Evolutionary conservation across 2,329 filamentous ascomycete genomes (phyloP).

Genomic region (Xylariales sp.): DNA sequence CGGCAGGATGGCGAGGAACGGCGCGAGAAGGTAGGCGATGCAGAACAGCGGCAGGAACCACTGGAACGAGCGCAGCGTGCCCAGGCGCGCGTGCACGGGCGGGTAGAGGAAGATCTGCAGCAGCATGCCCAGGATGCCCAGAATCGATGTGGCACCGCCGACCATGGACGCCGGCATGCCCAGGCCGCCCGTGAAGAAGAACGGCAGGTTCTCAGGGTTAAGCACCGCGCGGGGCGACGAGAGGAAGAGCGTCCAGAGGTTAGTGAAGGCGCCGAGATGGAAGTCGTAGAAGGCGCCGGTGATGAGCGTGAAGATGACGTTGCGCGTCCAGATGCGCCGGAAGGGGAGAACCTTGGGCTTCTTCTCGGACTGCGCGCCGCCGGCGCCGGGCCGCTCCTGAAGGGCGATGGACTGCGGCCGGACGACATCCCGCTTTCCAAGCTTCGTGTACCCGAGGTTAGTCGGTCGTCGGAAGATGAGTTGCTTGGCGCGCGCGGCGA

Average conservation of each 20-base stretch:
- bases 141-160: slow-evolving; percentile 64
- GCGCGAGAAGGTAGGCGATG: slow-evolving; percentile 61
- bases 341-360: slow-evolving; percentile 26
- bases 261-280: slow-evolving; percentile 65
- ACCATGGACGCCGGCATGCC: slow-evolving; percentile 64
- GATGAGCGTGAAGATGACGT: slow-evolving; percentile 50
- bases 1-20: slow-evolving; percentile 62
- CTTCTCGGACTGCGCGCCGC: slow-evolving; percentile 5
- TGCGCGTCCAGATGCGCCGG: slow-evolving; percentile 40
- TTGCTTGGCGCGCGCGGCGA: slow-evolving; percentile 27
- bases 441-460: slow-evolving; percentile 24
- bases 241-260: slow-evolving; percentile 65
- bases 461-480: slow-evolving; percentile 21
- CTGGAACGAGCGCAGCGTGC: slow-evolving; percentile 63
- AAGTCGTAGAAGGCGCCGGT: slow-evolving; percentile 67
- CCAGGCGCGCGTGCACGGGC: slow-evolving; percentile 57
- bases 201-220: slow-evolving; percentile 32
- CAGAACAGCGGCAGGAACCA: slow-evolving; percentile 64
- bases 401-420: slow-evolving; percentile 4
- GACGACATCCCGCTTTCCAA: slow-evolving; percentile 15
- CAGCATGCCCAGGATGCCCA: slow-evolving; percentile 64
- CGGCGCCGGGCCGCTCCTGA: slow-evolving; percentile 7
- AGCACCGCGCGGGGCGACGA: slow-evolving; percentile 55
- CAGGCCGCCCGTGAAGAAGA: slow-evolving; percentile 61
- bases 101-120: slow-evolving; percentile 69